Percentiles rank a stretch among this genome's conserved stretches.
These are phyloP conservation scores for Xylaria sp. DNA, from an alignment of 2,329 filamentous ascomycete species.

Conservation along the genomic window DNA sequence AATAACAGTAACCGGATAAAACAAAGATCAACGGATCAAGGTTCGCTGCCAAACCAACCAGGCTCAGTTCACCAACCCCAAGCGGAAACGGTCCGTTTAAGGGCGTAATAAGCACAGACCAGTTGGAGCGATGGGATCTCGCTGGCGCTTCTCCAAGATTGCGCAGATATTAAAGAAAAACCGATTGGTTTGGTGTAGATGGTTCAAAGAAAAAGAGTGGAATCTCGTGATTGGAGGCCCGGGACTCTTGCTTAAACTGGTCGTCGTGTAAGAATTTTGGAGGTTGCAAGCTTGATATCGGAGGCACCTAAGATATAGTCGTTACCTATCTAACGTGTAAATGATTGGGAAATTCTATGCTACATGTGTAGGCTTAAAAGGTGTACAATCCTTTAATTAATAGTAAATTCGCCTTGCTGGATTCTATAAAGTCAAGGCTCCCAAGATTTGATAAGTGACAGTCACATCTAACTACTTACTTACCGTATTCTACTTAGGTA, in stretches of 20 bases:
- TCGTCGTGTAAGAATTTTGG: slow-evolving; percentile 9
- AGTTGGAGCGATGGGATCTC: slow-evolving; percentile 22
- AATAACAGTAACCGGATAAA: slow-evolving; percentile 16
- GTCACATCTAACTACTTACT: background rate
- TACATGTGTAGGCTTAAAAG: no score
- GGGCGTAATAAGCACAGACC: slow-evolving; percentile 30
- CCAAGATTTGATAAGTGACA: background rate
- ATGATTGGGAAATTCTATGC: background rate
- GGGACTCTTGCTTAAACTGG: background rate
- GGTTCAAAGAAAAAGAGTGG: background rate
- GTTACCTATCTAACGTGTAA: background rate
- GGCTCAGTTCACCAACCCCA: slow-evolving; percentile 23
- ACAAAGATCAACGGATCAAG: background rate
- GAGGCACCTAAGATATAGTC: background rate
- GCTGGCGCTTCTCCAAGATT: slow-evolving; percentile 1
- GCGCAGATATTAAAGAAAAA: slow-evolving; percentile 3
- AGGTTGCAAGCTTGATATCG: background rate
- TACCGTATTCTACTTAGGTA: no score
- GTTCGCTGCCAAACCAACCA: slow-evolving; percentile 8
- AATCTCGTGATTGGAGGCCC: slow-evolving; percentile 17
- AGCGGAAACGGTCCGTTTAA: slow-evolving; percentile 23
- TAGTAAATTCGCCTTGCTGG: background rate
- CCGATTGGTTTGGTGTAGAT: background rate
- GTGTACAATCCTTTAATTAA: background rate
- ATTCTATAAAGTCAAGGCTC: background rate